Evolutionary conservation across 2,329 filamentous ascomycete genomes (phyloP), one percentile per base, ranked within the genome.

Genomic region (Lasiodiplodia citricola): DNA sequence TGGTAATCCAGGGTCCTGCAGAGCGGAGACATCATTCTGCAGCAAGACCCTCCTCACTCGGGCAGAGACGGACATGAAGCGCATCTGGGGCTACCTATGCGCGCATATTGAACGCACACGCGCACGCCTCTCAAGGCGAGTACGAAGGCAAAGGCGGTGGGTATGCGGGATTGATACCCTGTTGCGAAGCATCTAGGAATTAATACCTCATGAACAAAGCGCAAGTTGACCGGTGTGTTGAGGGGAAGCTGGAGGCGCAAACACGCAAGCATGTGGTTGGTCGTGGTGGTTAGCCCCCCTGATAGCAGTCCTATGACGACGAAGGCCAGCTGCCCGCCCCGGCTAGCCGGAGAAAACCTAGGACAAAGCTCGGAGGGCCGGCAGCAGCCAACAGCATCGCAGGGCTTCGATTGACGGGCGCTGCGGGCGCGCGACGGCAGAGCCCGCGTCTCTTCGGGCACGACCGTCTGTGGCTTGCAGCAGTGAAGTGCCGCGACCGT

Each of bases 181-280:
- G 41, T 63, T 44, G 58, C 58, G 58, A 28, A 25, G 38, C 10
- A 1, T 25, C 5, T 28, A 23, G 41, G 41, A 31, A 50, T 35
- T 21, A 63, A 63, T 63, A 51, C 41, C 58, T 63, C 41, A 63
- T 63, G 58, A 63, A 35, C 58, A 63, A 8, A 63, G 58, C 58
- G 58, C 41, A n/a, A 16, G 10, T 25, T 62, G 23, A 62, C 57
- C 57, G 57, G 38, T 62, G 18, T n/a, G 7, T 35, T 28, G 28
- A 38, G 54, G 25, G n/a, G 25, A 57, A 8, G 23, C 11, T 44
- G 56, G 10, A 21, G 31, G 18, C 35, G 37, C 21, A 11, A 62
- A 38, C 35, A 44, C 28, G 55, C 56, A 35, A 41, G 21, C n/a
- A 23, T 28, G 35, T 35, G 58, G 25, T 35, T 35, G 58, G 21